Evolutionary conservation across 805 yeast species (phyloP).

Genomic region (Suhomyces sp.): DNA sequence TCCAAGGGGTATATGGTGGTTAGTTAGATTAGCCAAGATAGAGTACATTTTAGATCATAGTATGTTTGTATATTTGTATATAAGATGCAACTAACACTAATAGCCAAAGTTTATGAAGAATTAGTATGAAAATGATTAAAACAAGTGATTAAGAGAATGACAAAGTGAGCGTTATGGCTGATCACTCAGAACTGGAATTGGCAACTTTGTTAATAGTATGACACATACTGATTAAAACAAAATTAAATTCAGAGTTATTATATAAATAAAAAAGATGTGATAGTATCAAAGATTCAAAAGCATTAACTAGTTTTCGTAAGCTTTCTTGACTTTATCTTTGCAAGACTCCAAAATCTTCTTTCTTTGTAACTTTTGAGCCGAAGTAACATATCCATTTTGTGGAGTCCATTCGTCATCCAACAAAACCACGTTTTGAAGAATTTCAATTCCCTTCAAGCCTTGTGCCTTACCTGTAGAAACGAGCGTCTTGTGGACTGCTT

Average conservation of each 20-base stretch:
- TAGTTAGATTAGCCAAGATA: not conserved
- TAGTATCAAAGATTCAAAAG: not conserved
- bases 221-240: not conserved
- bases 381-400: slow-evolving; percentile 86
- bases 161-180: not conserved
- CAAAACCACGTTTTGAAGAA: slow-evolving; percentile 72
- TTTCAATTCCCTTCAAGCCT: slow-evolving; percentile 83
- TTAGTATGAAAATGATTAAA: not conserved
- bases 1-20: slow-evolving; percentile 45
- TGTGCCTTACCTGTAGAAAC: slow-evolving; percentile 73
- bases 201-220: not conserved
- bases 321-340: slow-evolving; percentile 61
- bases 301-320: slow-evolving; percentile 39
- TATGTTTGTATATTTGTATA: not conserved
- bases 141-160: not conserved
- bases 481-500: slow-evolving; percentile 55
- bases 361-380: slow-evolving; percentile 96
- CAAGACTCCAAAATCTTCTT: slow-evolving; percentile 76
- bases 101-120: not conserved
- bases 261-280: not conserved
- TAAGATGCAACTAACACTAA: not conserved
- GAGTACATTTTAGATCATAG: not conserved
- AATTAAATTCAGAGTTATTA: not conserved
- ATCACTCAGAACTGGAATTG: not conserved
- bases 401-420: slow-evolving; percentile 97